Conservation (phyloP, 805 yeast genomes). For the Naumovozyma baii region DNA sequence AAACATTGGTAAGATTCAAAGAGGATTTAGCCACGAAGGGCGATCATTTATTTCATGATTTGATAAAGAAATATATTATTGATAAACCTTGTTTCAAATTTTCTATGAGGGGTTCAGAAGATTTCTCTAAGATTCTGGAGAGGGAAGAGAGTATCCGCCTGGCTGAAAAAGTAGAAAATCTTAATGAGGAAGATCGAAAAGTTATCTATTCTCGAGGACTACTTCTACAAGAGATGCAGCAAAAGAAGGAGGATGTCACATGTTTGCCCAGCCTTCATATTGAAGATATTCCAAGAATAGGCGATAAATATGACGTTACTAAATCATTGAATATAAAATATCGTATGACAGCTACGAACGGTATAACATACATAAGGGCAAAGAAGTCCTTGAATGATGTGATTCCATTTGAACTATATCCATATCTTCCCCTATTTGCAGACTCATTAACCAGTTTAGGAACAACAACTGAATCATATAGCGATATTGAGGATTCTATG, state of each 20-base stretch:
- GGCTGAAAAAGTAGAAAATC: conserved; percentile 30
- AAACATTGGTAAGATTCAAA: conserved; percentile 49
- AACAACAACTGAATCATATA: conserved; percentile 60
- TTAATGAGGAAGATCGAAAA: conserved; percentile 49
- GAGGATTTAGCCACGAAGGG: conserved; percentile 43
- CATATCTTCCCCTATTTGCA: conserved; percentile 66
- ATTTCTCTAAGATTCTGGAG: conserved; percentile 41
- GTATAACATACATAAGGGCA: conserved; percentile 69
- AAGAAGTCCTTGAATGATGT: conserved; percentile 43
- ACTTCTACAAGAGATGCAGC: conserved; percentile 52
- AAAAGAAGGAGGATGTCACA: conserved; percentile 60
- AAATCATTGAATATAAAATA: conserved; percentile 31
- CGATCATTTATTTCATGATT: conserved; percentile 49
- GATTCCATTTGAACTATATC: conserved; percentile 53
- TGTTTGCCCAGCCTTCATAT: conserved; percentile 71
- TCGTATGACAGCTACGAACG: conserved; percentile 65
- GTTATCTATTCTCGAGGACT: conserved; percentile 52
- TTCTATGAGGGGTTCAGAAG: conserved; percentile 61
- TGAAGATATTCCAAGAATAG: conserved; percentile 57
- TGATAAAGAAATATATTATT: conserved; percentile 46
- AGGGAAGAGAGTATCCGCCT: conserved; percentile 51
- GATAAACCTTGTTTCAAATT: conserved; percentile 55
- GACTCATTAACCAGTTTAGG: conserved; percentile 81
- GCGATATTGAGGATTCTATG: conserved; percentile 76
- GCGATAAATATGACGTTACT: conserved; percentile 34